phyloP scores from a whole-genome alignment of 2,329 filamentous ascomycete species.

The Penicillium italicum region DNA sequence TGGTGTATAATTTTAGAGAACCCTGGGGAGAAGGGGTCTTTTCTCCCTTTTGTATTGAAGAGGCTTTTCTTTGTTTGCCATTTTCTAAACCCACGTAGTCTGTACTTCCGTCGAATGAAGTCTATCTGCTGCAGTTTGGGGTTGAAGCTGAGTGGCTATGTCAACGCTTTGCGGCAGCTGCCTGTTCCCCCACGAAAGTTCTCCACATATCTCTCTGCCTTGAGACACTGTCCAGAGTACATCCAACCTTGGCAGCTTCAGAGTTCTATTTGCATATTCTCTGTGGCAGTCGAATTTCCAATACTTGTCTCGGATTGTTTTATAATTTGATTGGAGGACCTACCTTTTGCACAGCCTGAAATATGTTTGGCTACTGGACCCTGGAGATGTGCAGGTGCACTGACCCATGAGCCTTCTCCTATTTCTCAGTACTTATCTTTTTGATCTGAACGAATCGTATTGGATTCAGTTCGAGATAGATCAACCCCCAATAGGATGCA shows the following conservation, averaged over 20 bases:
- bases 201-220: neutral
- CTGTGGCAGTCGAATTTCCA: neutral
- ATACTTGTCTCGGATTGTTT: neutral
- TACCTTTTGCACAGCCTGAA: neutral
- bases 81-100: neutral
- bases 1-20: neutral
- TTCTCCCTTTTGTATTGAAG: neutral
- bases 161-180: neutral
- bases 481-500: neutral
- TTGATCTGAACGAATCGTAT: neutral
- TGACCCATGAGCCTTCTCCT: neutral
- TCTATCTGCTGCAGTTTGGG: neutral
- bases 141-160: neutral
- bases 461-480: neutral
- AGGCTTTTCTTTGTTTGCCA: neutral
- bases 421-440: conserved; percentile 1
- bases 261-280: neutral
- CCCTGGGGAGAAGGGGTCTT: neutral
- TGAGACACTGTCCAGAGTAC: neutral
- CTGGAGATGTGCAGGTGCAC: neutral
- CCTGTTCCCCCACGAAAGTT: neutral
- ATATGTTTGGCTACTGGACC: neutral
- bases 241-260: neutral
- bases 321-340: neutral
- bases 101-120: neutral